Evolutionary conservation across 495 filamentous ascomycete genomes (phyloP).

Genomic region (Endocarpon pusillum): DNA sequence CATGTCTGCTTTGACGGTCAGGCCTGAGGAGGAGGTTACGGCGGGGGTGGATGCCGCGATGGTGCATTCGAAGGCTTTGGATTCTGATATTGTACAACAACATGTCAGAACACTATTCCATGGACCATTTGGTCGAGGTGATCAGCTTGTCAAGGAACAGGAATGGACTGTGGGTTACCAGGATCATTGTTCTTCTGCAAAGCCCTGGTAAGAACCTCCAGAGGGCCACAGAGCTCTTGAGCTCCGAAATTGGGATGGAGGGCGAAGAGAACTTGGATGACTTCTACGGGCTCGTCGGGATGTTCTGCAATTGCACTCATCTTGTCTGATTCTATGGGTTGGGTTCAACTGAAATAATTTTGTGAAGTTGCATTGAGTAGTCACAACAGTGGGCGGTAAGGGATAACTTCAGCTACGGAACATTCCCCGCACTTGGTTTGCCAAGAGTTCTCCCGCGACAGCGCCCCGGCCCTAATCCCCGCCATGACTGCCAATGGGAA

Average conservation of each 20-base stretch:
- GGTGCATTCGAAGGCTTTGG: constrained; percentile 28
- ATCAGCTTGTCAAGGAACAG: neutral
- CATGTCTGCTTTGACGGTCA: constrained; percentile 29
- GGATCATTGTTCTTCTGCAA: constrained; percentile 43
- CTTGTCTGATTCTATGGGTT: too few relatives aligned
- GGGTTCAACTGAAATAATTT: too few relatives aligned
- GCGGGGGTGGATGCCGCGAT: constrained; percentile 26
- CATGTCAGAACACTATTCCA: neutral
- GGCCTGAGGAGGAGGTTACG: constrained; percentile 22
- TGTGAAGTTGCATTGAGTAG: too few relatives aligned
- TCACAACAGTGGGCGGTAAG: too few relatives aligned
- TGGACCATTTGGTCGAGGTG: neutral
- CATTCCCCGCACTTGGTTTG: too few relatives aligned
- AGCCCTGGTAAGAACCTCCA: constrained; percentile 42
- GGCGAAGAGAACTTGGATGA: constrained; percentile 35
- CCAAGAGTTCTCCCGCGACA: too few relatives aligned
- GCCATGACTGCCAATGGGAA: too few relatives aligned
- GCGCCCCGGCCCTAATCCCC: too few relatives aligned
- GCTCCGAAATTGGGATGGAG: constrained; percentile 30
- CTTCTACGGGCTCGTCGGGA: constrained; percentile 4
- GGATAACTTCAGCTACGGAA: too few relatives aligned
- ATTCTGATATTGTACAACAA: constrained; percentile 10
- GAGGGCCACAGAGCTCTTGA: constrained; percentile 49
- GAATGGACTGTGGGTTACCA: constrained; percentile 26
- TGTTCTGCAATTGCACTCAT: constrained; percentile 2